Evolutionary conservation across 371 early-diverging fungal genomes (phyloP).

Genomic region (Pancytospora epiphaga): DNA sequence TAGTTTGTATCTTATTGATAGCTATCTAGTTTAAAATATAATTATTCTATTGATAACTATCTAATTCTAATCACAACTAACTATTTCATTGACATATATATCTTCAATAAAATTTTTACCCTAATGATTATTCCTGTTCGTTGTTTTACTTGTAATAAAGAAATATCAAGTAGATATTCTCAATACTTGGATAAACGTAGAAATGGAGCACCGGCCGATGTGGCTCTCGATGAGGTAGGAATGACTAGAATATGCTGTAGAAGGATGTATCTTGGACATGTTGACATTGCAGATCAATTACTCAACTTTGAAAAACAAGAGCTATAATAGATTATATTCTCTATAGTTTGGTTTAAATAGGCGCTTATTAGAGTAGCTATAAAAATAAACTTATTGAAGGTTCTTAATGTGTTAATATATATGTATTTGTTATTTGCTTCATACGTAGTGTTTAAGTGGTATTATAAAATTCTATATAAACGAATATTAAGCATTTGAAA

Average conservation of each 20-base stretch:
- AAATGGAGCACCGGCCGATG: slow-evolving; percentile 66
- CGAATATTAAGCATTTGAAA: no score
- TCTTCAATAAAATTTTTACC: slow-evolving; percentile 1
- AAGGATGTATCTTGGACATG: slow-evolving; percentile 92
- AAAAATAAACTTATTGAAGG: no score
- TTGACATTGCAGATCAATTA: slow-evolving; percentile 92
- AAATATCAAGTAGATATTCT: slow-evolving; percentile 92
- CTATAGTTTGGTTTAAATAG: no score
- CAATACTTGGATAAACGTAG: slow-evolving; percentile 72
- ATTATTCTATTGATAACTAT: background rate
- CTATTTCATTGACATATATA: no score
- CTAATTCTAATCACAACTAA: background rate
- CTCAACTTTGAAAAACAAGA: slow-evolving; percentile 69
- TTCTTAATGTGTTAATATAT: no score
- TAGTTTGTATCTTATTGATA: background rate
- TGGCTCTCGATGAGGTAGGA: slow-evolving; percentile 75
- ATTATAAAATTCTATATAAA: no score
- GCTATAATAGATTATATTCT: no score
- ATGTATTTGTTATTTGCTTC: no score
- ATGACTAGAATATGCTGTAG: slow-evolving; percentile 94
- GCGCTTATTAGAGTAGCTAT: no score
- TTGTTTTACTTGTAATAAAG: slow-evolving; percentile 92
- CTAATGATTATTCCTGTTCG: slow-evolving; percentile 84
- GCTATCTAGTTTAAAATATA: background rate
- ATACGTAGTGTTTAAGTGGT: no score